phyloP scores from a whole-genome alignment of 2,329 filamentous ascomycete genomes.

The Metarhizium guizhouense region DNA sequence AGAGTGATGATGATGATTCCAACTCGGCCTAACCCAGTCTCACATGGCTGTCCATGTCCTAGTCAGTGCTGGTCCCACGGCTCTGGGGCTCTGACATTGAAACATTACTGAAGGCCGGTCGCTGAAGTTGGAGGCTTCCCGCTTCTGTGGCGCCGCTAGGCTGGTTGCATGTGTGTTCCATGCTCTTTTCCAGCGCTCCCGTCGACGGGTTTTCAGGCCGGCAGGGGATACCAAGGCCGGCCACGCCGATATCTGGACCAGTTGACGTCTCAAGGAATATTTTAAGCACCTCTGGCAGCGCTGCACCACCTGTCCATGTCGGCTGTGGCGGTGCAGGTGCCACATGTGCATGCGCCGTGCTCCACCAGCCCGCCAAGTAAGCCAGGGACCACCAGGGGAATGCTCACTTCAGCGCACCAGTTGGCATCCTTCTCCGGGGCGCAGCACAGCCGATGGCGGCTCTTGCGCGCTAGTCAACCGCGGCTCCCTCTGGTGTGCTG shows the following conservation, averaged over 20 bases:
- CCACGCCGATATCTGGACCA: not conserved
- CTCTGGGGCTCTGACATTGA: too few species aligned
- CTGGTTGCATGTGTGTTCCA: too few species aligned
- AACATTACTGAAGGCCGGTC: too few species aligned
- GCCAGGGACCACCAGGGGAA: too few species aligned
- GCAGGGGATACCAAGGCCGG: not conserved
- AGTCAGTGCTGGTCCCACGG: too few species aligned
- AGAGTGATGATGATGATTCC: too few species aligned
- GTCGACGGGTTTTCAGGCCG: not conserved
- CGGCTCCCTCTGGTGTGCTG: not conserved
- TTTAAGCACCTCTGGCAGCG: too few species aligned
- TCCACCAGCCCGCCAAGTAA: not conserved
- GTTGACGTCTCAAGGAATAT: too few species aligned
- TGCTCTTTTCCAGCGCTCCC: too few species aligned
- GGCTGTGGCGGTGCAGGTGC: conserved; percentile 2
- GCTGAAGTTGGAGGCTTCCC: not conserved
- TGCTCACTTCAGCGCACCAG: not conserved
- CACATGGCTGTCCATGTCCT: too few species aligned
- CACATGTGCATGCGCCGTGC: not conserved
- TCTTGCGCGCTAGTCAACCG: not conserved
- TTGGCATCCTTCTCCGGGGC: not conserved
- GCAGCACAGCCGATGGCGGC: not conserved
- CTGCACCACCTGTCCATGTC: not conserved
- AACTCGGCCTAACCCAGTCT: too few species aligned
- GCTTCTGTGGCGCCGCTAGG: not conserved